A percentile compares a stretch with the other conserved stretches of the same genome.
Conservation (phyloP, 805 yeast genomes). For the Candida yuanshanica region DNA sequence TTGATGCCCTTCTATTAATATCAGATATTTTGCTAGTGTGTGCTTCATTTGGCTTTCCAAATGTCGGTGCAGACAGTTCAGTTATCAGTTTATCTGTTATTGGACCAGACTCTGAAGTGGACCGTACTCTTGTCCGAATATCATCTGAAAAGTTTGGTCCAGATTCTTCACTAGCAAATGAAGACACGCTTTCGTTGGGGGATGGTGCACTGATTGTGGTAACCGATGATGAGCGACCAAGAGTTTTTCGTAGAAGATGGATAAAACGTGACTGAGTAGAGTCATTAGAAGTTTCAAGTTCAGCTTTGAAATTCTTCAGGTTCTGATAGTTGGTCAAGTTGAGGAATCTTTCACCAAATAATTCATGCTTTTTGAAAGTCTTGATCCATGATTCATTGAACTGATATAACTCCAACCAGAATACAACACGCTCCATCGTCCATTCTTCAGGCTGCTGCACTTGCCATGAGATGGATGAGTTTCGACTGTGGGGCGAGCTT, state of each 20-base stretch:
- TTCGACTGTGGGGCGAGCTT: slow-evolving; percentile 21
- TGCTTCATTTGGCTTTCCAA: slow-evolving; percentile 7
- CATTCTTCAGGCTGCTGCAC: slow-evolving; percentile 56
- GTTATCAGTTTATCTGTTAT: slow-evolving; percentile 24
- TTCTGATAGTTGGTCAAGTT: slow-evolving; percentile 64
- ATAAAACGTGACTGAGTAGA: slow-evolving; percentile 55
- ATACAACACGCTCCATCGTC: slow-evolving; percentile 60
- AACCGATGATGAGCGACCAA: slow-evolving; percentile 18
- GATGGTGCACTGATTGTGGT: slow-evolving; percentile 14
- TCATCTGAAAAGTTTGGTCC: slow-evolving; percentile 12
- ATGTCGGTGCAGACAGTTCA: slow-evolving; percentile 30
- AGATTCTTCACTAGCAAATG: slow-evolving; percentile 18
- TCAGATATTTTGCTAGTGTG: neutral
- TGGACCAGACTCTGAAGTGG: neutral
- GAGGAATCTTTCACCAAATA: slow-evolving; percentile 60
- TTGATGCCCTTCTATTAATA: neutral
- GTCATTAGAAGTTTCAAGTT: slow-evolving; percentile 39
- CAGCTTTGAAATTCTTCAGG: slow-evolving; percentile 35
- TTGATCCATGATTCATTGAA: slow-evolving; percentile 74
- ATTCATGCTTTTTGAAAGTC: slow-evolving; percentile 49
- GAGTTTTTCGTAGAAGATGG: slow-evolving; percentile 43
- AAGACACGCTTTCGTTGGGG: slow-evolving; percentile 15
- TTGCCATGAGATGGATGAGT: slow-evolving; percentile 37
- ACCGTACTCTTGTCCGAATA: slow-evolving; percentile 10
- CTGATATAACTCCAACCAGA: slow-evolving; percentile 63